Base-by-base conservation (phyloP, 768 basidiomycete genomes). In the Russula sp. region DNA sequence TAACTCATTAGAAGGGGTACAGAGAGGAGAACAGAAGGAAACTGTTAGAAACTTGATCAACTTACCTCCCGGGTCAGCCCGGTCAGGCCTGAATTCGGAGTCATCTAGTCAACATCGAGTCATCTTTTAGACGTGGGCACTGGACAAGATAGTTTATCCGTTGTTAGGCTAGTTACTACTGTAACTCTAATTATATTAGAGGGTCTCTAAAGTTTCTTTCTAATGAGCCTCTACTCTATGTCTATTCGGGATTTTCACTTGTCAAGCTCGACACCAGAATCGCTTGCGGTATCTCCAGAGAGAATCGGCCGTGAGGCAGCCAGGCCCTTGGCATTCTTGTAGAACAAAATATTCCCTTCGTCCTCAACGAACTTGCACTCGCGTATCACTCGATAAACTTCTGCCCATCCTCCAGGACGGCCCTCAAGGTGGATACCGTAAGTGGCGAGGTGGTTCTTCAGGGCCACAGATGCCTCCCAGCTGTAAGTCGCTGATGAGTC, bases 331-430 rank as follows among this genome's bases (percentile, higher is more conserved):
- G 88, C 84, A 69, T 98, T 90, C 81, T 93, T 93, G 83, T 86
- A 96, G 78, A 95, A 94, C 61, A 94, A 72, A 64, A 97, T 84
- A 67, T 90, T 84, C 42, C 93, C 94, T 67, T 91, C 87, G 71
- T 98, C 93, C 74, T 98, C 96, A 50, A 99, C 89, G 72, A 93
- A 98, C 84, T 84, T 89, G 87, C 91, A 93, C 68, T 85, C 82
- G 67, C 75, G 80, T 76, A 81, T 84, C 38, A 91, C 86, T 48
- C 90, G 85, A 73, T 87, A 84, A 39, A 90, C 78, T 75, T 93
- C 90, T 54, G 78, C 77, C 91, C 88, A 90, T 53, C 93, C 85
- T 48, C 84, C 85, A 51, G 87, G 85, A n/a, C 77, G 77, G 68
- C 90, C 87, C 65, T 89, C 77, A 46, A 91, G 76, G 70, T 79